A percentile compares a stretch with the other conserved stretches of the same genome.
These are phyloP conservation scores for Globisporangium nagaii DNA, from an alignment of 352 stramenopile genomes.

Conservation along the genomic window DNA sequence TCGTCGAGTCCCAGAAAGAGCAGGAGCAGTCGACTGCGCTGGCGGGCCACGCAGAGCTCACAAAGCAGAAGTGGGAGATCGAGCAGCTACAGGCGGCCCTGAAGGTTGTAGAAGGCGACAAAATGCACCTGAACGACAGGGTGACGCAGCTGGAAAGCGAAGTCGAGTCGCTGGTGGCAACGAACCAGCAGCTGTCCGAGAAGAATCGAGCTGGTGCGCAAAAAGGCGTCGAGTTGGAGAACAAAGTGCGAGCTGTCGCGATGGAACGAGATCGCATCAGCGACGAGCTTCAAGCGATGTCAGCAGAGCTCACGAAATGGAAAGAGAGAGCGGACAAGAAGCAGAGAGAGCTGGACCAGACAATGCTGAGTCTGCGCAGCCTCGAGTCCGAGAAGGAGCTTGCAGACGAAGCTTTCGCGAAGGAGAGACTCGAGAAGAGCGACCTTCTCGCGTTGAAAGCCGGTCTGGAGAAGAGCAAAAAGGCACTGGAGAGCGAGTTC, in stretches of 20 bases:
- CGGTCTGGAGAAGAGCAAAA: slow-evolving; percentile 20
- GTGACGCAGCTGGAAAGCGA: slow-evolving; percentile 24
- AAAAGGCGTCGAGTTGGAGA: slow-evolving; percentile 18
- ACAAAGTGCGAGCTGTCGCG: background rate
- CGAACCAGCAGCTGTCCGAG: slow-evolving; percentile 29
- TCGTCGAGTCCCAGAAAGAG: slow-evolving; percentile 8
- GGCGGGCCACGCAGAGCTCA: slow-evolving; percentile 11
- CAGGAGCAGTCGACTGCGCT: slow-evolving; percentile 14
- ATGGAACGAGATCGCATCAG: slow-evolving; percentile 16
- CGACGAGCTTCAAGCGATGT: slow-evolving; percentile 13
- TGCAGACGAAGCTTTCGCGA: slow-evolving; percentile 14
- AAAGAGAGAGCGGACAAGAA: slow-evolving; percentile 28
- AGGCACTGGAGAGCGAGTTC: slow-evolving; percentile 19
- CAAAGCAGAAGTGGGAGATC: slow-evolving; percentile 41
- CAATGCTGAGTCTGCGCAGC: slow-evolving; percentile 12
- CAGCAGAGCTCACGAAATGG: slow-evolving; percentile 22
- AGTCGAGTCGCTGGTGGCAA: slow-evolving; percentile 20
- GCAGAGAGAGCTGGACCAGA: slow-evolving; percentile 25
- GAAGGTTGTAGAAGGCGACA: slow-evolving; percentile 30
- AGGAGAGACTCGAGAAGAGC: slow-evolving; percentile 23
- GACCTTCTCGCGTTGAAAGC: slow-evolving; percentile 13
- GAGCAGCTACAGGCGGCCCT: slow-evolving; percentile 37
- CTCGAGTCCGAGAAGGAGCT: slow-evolving; percentile 28
- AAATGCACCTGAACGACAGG: slow-evolving; percentile 25
- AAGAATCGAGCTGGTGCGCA: slow-evolving; percentile 20